These are phyloP conservation scores for Peniophora sp. DNA, from an alignment of 1,284 basidiomycete genomes.

Conservation along the genomic window DNA sequence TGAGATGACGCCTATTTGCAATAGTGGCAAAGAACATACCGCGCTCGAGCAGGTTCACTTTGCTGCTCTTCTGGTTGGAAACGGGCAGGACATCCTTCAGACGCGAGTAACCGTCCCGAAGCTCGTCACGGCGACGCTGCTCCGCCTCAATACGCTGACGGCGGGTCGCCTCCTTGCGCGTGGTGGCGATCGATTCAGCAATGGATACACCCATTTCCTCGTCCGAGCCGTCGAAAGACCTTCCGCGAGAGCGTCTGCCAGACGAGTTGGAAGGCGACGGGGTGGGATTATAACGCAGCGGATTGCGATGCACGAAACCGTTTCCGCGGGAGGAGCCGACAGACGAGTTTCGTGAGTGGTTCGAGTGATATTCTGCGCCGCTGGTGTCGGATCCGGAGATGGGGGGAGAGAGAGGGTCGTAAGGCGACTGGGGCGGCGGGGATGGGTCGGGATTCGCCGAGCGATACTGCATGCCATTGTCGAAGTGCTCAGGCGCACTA, in stretches of 20 bases:
- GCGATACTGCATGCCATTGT: conserved; percentile 37
- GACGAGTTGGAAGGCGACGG: conserved; percentile 70
- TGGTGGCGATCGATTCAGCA: conserved; percentile 62
- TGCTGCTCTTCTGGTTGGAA: conserved; percentile 83
- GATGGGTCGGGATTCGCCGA: conserved; percentile 37
- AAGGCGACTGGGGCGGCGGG: conserved; percentile 70
- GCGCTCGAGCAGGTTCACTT: conserved; percentile 81
- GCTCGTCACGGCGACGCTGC: conserved; percentile 78
- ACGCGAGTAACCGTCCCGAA: conserved; percentile 80
- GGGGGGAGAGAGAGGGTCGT: conserved; percentile 74
- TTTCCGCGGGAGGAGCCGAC: conserved; percentile 65
- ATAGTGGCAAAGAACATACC: conserved; percentile 37
- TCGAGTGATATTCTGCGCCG: conserved; percentile 69
- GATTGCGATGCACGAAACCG: conserved; percentile 64
- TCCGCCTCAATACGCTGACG: conserved; percentile 80
- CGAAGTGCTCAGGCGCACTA: conserved; percentile 13
- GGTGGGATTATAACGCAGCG: conserved; percentile 65
- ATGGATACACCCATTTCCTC: conserved; percentile 57
- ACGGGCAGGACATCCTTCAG: conserved; percentile 80
- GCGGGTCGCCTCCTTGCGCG: conserved; percentile 76
- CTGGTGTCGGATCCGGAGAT: conserved; percentile 81
- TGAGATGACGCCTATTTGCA: not conserved
- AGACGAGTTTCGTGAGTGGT: conserved; percentile 69
- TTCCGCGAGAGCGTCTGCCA: conserved; percentile 53
- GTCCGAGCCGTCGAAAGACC: conserved; percentile 73